Conservation (phyloP, 1,139 yeast species). For the Diutina neorugosa region DNA sequence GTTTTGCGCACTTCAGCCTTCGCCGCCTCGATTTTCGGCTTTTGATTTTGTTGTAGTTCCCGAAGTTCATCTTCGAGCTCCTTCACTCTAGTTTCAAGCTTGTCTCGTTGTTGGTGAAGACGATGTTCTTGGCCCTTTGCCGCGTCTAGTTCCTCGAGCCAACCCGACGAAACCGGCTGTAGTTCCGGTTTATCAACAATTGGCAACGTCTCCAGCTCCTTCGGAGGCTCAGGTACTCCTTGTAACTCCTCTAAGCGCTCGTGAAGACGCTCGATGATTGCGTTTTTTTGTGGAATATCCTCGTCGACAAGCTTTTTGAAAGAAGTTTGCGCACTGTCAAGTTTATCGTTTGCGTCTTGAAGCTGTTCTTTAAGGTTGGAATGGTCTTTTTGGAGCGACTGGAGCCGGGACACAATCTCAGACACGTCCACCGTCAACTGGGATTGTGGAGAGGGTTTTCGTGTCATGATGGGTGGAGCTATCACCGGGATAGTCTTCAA, state of each 20-base stretch:
- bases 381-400: background rate
- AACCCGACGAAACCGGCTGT: background rate
- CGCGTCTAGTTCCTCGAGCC: background rate
- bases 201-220: background rate
- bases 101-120: background rate
- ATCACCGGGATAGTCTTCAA: background rate
- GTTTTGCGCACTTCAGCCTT: background rate
- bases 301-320: background rate
- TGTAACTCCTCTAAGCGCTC: background rate
- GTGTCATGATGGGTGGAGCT: background rate
- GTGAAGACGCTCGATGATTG: background rate
- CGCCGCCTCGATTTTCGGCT: background rate
- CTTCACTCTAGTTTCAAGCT: background rate
- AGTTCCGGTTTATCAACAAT: background rate
- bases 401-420: background rate
- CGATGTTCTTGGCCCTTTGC: background rate
- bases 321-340: background rate
- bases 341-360: background rate
- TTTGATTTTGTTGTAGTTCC: background rate
- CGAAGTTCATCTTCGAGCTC: background rate
- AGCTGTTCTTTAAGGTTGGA: background rate
- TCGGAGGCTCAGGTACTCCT: background rate
- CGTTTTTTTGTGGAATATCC: background rate
- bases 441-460: background rate
- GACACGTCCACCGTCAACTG: background rate